Conservation (phyloP, 352 stramenopile species). For the Pythium pyrilobum region DNA sequence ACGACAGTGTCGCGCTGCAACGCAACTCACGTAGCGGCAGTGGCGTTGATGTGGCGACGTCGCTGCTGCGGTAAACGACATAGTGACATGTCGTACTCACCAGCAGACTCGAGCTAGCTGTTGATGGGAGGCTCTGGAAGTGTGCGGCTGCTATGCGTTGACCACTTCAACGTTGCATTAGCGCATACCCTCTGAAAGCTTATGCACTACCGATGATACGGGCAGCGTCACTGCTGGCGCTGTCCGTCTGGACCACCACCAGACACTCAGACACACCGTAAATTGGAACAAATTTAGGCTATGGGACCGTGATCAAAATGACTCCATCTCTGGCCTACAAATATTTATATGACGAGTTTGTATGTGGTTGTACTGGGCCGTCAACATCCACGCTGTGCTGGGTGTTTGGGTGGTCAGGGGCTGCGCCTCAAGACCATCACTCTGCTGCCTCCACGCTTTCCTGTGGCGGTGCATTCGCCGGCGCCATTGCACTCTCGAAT, state of each 20-base stretch:
- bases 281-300: background rate
- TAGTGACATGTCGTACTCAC: too few species aligned
- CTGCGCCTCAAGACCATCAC: constrained; percentile 8
- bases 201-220: background rate
- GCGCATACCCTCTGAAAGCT: constrained; percentile 10
- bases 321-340: too few species aligned
- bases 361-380: constrained; percentile 17
- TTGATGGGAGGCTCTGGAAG: too few species aligned
- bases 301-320: constrained; percentile 7
- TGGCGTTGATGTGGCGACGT: too few species aligned
- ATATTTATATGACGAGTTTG: too few species aligned
- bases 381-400: background rate
- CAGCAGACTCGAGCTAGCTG: too few species aligned
- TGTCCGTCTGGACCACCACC: constrained; percentile 1
- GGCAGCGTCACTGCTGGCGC: background rate
- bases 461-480: constrained; percentile 12
- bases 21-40: too few species aligned
- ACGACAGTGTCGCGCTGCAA: too few species aligned
- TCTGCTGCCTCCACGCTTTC: constrained; percentile 9
- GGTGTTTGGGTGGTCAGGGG: constrained; percentile 20
- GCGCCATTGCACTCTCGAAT: constrained; percentile 1
- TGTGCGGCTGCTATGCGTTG: constrained; percentile 4
- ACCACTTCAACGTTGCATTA: constrained; percentile 28
- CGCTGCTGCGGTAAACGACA: too few species aligned
- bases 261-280: background rate